Evolutionary conservation across 768 basidiomycete species (phyloP), one percentile per base, ranked within the genome.

Genomic region (Leccinum broughii): DNA sequence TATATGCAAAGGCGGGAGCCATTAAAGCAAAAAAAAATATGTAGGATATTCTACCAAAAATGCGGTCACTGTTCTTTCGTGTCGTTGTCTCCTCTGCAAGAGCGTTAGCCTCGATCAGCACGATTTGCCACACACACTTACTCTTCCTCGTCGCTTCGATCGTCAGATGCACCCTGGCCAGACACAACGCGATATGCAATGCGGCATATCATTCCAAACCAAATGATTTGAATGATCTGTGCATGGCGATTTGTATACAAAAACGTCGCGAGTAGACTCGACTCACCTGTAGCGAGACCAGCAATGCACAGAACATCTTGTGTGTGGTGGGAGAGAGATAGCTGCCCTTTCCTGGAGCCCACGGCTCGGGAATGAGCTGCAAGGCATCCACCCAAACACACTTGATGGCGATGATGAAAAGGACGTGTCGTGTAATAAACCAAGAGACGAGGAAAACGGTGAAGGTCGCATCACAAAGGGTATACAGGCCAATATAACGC

Each of bases 151-250:
- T 97, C 95, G 68, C 92, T 95, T 62, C 95, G 83, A 22, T 80
- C 81, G 64, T 98, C 96, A 32, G 92, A 85, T 2, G 93, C 95
- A 9, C 86, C 89, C 44, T 81, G 77, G 0, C 90, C 92, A 10
- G 76, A 79, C 35, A 95, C 66, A 4, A 95, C 95, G 28, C 86
- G 80, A 75, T 84, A 92, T n/a, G 92, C 92, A 24, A 97, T 82
- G 30, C 86, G 83, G 64, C 85, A 85, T 63, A 96, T 95, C 86
- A 91, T 87, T 66, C 79, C 78, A 73, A 93, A 93, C 96, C 96
- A 98, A 30, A 92, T 72, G 14, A 85, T 73, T 72, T 93, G 91
- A 17, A 93, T 65, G n/a, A 85, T 68, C 90, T 92, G 62, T 10
- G 44, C 46, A 24, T 15, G 28, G n/a, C 13, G 32, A 28, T 70